Evolutionary conservation across 148 eudicot species (phyloP).

Genomic region (Arbutus unedo): DNA sequence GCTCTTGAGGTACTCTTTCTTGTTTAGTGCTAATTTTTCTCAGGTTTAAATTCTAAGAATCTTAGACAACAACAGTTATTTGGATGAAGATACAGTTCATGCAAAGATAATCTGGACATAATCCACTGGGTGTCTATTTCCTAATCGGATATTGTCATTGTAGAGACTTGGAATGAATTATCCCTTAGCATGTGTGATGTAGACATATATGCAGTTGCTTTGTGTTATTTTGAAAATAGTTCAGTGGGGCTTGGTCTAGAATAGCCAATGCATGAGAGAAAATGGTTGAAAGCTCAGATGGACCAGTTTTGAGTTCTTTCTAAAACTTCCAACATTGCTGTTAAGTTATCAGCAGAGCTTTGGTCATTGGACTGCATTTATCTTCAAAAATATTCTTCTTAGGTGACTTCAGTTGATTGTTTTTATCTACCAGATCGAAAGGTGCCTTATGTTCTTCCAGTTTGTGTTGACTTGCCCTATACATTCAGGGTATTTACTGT

Average conservation of each 20-base stretch:
- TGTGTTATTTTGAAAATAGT: neutral
- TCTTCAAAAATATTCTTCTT: neutral
- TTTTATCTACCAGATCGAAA: neutral
- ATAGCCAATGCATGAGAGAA: neutral
- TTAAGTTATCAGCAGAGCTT: slow-evolving; percentile 1
- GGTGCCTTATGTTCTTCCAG: neutral
- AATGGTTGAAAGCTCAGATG: neutral
- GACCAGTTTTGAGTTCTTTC: neutral
- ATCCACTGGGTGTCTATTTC: neutral
- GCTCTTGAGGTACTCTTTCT: slow-evolving; percentile 64
- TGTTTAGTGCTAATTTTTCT: neutral
- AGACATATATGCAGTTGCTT: neutral
- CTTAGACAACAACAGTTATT: neutral
- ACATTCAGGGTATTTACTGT: neutral
- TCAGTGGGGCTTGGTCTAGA: neutral
- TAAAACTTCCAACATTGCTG: neutral
- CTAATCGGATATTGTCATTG: neutral
- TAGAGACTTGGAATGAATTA: neutral
- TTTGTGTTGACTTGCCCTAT: neutral
- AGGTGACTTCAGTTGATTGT: neutral
- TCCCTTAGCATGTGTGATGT: neutral
- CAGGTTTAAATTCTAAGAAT: neutral
- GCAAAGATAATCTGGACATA: neutral
- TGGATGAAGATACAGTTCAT: neutral
- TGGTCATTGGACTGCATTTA: neutral